Percentiles rank a stretch among this genome's conserved stretches.
Evolutionary conservation across 1,284 basidiomycete species (phyloP).

Genomic region (Chondrostereum purpureum): DNA sequence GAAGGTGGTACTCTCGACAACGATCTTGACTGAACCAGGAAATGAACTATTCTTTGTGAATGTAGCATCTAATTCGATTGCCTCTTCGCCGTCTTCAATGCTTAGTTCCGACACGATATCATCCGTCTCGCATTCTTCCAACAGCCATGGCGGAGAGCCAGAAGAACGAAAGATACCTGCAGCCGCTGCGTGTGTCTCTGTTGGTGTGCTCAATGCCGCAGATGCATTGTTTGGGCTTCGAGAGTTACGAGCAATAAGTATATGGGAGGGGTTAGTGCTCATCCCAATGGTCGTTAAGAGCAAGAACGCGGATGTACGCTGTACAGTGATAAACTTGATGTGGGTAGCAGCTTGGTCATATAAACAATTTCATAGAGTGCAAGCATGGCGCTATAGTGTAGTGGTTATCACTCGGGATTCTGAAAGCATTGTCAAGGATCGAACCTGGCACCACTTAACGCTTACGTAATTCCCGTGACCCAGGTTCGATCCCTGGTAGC

Average conservation of each 20-base stretch:
- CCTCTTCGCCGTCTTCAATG: slow-evolving; percentile 55
- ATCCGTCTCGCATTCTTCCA: slow-evolving; percentile 66
- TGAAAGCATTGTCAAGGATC: no score
- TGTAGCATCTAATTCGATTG: slow-evolving; percentile 70
- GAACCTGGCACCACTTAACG: no score
- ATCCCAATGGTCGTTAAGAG: no score
- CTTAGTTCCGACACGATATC: slow-evolving; percentile 61
- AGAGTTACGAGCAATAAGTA: slow-evolving; percentile 78
- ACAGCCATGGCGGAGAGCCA: slow-evolving; percentile 67
- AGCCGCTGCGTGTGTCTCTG: slow-evolving; percentile 79
- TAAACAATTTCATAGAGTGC: no score
- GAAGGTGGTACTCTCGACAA: slow-evolving; percentile 79
- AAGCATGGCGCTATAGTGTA: no score
- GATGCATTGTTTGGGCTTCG: slow-evolving; percentile 66
- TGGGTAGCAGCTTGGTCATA: no score
- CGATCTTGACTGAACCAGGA: slow-evolving; percentile 77
- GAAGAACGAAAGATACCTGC: slow-evolving; percentile 75
- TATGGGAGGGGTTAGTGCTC: slow-evolving; percentile 74
- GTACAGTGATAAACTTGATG: no score
- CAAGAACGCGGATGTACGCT: slow-evolving; percentile 10
- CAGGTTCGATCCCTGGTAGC: no score
- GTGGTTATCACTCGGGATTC: no score
- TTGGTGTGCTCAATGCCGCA: slow-evolving; percentile 72
- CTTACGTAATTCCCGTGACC: no score
- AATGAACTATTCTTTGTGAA: slow-evolving; percentile 60